Evolutionary conservation across 1,139 yeast genomes (phyloP).

Genomic region (Protomyces lactucae-debilis): DNA sequence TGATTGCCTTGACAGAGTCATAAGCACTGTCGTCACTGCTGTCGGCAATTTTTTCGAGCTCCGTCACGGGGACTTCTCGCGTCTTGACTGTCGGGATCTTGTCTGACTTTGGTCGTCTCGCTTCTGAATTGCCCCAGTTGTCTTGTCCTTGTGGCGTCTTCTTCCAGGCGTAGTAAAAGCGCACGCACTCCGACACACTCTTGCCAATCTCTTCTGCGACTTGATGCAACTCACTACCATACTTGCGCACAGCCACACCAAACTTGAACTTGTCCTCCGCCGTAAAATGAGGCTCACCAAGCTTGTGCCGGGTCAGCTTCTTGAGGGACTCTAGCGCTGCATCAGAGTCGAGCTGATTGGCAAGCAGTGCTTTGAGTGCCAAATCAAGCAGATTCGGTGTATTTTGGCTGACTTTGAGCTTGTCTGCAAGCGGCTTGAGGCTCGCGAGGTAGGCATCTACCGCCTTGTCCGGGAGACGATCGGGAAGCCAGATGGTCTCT

Average conservation of each 20-base stretch:
- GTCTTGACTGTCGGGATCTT: slow-evolving; percentile 31
- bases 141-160: slow-evolving; percentile 68
- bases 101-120: slow-evolving; percentile 55
- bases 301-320: slow-evolving; percentile 51
- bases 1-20: slow-evolving; percentile 48
- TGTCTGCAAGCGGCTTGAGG: slow-evolving; percentile 56
- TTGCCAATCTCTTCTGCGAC: slow-evolving; percentile 67
- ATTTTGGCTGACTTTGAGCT: slow-evolving; percentile 47
- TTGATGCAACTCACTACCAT: slow-evolving; percentile 77
- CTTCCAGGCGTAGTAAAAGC: slow-evolving; percentile 88
- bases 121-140: slow-evolving; percentile 81
- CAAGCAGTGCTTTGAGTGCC: slow-evolving; percentile 45
- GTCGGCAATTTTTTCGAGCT: slow-evolving; percentile 48
- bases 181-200: slow-evolving; percentile 67
- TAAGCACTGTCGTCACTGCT: slow-evolving; percentile 68
- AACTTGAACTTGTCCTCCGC: slow-evolving; percentile 60
- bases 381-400: slow-evolving; percentile 80
- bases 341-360: slow-evolving; percentile 42
- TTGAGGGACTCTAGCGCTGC: slow-evolving; percentile 36
- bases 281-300: slow-evolving; percentile 72
- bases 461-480: slow-evolving; percentile 42
- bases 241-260: slow-evolving; percentile 66
- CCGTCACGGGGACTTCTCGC: slow-evolving; percentile 28
- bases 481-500: slow-evolving; percentile 12
- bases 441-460: slow-evolving; percentile 52